phyloP scores from a whole-genome alignment of 306 rosid species.

The Prunus fruticosa region DNA sequence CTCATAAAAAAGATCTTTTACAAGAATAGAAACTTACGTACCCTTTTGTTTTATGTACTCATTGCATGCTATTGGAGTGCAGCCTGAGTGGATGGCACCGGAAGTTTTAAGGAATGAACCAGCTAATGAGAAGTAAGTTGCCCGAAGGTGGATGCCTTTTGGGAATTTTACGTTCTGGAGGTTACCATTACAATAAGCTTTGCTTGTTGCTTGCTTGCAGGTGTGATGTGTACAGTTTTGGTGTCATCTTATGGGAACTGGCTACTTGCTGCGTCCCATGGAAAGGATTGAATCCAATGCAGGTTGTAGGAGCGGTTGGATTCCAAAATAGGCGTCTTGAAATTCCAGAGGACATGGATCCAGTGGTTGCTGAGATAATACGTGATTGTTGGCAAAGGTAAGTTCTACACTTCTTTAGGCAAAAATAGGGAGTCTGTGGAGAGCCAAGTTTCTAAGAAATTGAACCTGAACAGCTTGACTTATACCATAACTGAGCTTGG shows the following conservation, averaged over 20 bases:
- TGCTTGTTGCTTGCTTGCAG: constrained; percentile 46
- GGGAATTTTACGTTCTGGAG: constrained; percentile 3
- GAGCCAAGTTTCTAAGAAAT: neutral
- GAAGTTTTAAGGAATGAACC: constrained; percentile 94
- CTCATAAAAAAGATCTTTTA: neutral
- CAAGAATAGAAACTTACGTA: neutral
- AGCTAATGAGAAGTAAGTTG: constrained; percentile 88
- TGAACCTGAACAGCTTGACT: neutral
- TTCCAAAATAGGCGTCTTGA: constrained; percentile 95
- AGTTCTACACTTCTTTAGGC: constrained; percentile 22
- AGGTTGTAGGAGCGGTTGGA: constrained; percentile 99
- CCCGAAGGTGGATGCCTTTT: constrained; percentile 6
- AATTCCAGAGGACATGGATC: constrained; percentile 81
- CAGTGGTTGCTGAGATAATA: constrained; percentile 75
- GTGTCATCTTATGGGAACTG: constrained; percentile 97
- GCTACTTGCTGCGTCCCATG: constrained; percentile 72
- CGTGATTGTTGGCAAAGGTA: constrained; percentile 93
- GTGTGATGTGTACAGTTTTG: constrained; percentile 99
- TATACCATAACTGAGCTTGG: neutral
- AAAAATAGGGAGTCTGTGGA: neutral
- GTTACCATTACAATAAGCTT: constrained; percentile 20
- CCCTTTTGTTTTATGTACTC: neutral
- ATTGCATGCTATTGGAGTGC: constrained; percentile 31
- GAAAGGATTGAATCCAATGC: constrained; percentile 99
- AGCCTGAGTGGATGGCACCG: constrained; percentile 99